Base-by-base conservation (phyloP, 805 yeast species). In the Hanseniaspora clermontiae region DNA sequence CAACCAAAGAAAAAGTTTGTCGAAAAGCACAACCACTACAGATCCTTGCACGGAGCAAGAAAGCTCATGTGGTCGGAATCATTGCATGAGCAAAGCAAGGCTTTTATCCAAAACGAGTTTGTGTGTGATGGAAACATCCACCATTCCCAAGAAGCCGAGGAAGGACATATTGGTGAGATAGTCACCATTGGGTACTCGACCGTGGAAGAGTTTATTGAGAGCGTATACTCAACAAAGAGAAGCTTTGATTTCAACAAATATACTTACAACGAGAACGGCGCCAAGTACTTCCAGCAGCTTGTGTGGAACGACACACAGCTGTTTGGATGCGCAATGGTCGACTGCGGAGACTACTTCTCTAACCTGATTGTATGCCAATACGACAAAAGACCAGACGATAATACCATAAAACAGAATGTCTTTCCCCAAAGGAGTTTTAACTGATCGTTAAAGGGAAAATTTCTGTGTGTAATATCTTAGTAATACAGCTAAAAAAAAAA, bases 261-360 rank as follows among this genome's bases (percentile, higher is more conserved):
- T 66, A 62, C 74, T 65, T 63, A 70, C 50, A 68, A 77, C 3
- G 53, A 43, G 20, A 85, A 87, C 2, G 81, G 83, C 12, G 74
- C 74, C 32, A 90, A 87, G 2, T 87, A 95, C 93, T 87, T 85
- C 70, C 84, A 95, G 20, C 93, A 85, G 67, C 72, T 87, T 48
- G 79, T 87, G 36, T 87, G 95, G 95, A 76, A 74, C 60, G 67
- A 71, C 31, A 72, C 87, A 34, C 73, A 80, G 10, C 67, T 73
- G 60, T 57, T 87, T 15, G 95, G 95, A 19, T 87, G 95, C 72
- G 93, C 84, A 24, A 70, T 70, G 64, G 77, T 77, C 62, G 70
- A 75, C 60, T 86, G 95, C 66, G 70, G 78, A 34, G 58, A 60
- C 4, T 70, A 69, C 59, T 73, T 73, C 65, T 77, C 79, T 17